Percentiles rank a stretch among this genome's conserved stretches.
Evolutionary conservation across 108 stramenopile species (phyloP).

Genomic region (Nitzschia palea): DNA sequence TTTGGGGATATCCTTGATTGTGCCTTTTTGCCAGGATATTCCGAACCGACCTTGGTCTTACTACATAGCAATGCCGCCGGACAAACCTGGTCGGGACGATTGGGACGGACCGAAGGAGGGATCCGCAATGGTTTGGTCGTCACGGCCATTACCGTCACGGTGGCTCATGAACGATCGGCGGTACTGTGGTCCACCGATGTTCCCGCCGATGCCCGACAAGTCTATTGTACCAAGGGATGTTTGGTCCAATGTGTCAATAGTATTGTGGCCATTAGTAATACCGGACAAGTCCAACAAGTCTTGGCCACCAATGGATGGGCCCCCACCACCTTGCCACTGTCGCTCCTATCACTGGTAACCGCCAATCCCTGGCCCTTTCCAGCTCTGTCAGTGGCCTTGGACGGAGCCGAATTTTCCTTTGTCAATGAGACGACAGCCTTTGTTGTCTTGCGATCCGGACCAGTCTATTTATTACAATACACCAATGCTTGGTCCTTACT

Average conservation of each 20-base stretch:
- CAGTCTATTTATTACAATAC: slow-evolving; percentile 63
- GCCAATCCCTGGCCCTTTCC: slow-evolving; percentile 79
- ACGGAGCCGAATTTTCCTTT: slow-evolving; percentile 60
- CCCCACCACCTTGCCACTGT: slow-evolving; percentile 49
- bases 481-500: slow-evolving; percentile 55
- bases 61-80: slow-evolving; percentile 71
- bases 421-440: slow-evolving; percentile 55
- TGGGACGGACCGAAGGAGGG: slow-evolving; percentile 62
- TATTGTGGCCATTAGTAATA: slow-evolving; percentile 55
- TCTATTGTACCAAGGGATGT: slow-evolving; percentile 33
- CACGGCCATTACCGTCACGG: slow-evolving; percentile 76
- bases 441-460: slow-evolving; percentile 62
- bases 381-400: slow-evolving; percentile 63
- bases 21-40: slow-evolving; percentile 72
- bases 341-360: slow-evolving; percentile 27
- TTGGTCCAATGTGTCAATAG: slow-evolving; percentile 74
- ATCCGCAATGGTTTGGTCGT: slow-evolving; percentile 56
- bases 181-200: slow-evolving; percentile 80
- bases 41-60: slow-evolving; percentile 72
- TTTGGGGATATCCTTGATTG: slow-evolving; percentile 77
- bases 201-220: slow-evolving; percentile 69
- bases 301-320: slow-evolving; percentile 86
- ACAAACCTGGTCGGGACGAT: slow-evolving; percentile 60
- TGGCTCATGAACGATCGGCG: slow-evolving; percentile 70
- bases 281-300: slow-evolving; percentile 63